These are phyloP conservation scores for Lactifluus volemus DNA, from an alignment of 768 basidiomycete genomes.

Conservation along the genomic window DNA sequence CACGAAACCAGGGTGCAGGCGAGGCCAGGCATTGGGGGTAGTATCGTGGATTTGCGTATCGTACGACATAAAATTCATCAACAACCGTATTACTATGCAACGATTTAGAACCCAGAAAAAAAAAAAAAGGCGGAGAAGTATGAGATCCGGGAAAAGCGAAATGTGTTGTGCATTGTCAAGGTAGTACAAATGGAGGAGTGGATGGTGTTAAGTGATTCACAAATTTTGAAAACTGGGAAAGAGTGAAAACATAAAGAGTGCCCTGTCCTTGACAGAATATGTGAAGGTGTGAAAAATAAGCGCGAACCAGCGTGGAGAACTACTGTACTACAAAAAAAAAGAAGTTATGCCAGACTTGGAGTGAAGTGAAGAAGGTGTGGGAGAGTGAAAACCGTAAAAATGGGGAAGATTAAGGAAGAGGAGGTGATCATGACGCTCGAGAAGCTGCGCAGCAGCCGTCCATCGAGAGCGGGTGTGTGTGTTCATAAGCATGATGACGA, in stretches of 20 bases:
- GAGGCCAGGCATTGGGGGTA: background rate
- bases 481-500: too few species aligned
- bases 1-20: background rate
- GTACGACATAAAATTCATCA: background rate
- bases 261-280: background rate
- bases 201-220: background rate
- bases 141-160: background rate
- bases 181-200: constrained; percentile 8
- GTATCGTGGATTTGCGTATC: background rate
- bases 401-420: background rate
- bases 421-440: background rate
- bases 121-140: background rate
- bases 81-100: background rate
- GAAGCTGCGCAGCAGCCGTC: constrained; percentile 13
- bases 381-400: background rate
- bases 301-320: constrained; percentile 4
- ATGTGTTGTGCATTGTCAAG: background rate
- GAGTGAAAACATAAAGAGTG: background rate
- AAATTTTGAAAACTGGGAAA: background rate
- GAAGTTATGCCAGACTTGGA: background rate
- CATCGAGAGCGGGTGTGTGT: background rate
- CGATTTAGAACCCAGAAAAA: background rate
- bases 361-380: background rate
- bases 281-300: background rate
- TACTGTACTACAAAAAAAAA: background rate